Evolutionary conservation across 2,329 filamentous ascomycete genomes (phyloP).

Genomic region (Colletotrichum gloeosporioides): DNA sequence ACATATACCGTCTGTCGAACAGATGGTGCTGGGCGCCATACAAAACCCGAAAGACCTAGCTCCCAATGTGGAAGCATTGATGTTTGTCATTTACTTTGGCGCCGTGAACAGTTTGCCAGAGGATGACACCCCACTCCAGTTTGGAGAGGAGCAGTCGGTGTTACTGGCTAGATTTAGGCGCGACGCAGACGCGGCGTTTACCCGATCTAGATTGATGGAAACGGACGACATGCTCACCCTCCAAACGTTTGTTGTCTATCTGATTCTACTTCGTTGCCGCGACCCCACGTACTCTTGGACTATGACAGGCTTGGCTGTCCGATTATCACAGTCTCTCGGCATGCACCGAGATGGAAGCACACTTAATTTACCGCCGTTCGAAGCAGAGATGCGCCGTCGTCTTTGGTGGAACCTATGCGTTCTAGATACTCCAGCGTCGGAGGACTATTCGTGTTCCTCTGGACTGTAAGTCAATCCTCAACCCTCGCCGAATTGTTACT

Average conservation of each 20-base stretch:
- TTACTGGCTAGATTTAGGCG: neutral
- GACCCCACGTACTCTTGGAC: neutral
- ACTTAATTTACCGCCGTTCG: neutral
- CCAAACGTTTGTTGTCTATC: neutral
- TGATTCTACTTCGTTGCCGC: neutral
- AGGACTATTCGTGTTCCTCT: neutral
- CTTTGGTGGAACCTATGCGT: neutral
- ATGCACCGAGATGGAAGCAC: neutral
- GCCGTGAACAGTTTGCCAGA: neutral
- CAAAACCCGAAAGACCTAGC: neutral
- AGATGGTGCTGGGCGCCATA: neutral
- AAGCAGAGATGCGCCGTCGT: neutral
- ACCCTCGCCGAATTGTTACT: neutral
- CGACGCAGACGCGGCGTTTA: neutral
- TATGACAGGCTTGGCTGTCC: neutral
- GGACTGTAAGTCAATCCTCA: neutral
- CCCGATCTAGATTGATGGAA: neutral
- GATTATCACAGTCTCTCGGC: neutral
- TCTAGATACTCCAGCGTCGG: neutral
- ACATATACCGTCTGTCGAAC: neutral
- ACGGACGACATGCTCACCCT: neutral
- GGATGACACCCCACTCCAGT: neutral
- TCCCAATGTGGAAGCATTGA: neutral
- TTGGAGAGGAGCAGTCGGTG: neutral
- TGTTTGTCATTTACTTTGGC: neutral